These are phyloP conservation scores for Ogataea corticis DNA, from an alignment of 805 yeast genomes.

Conservation along the genomic window DNA sequence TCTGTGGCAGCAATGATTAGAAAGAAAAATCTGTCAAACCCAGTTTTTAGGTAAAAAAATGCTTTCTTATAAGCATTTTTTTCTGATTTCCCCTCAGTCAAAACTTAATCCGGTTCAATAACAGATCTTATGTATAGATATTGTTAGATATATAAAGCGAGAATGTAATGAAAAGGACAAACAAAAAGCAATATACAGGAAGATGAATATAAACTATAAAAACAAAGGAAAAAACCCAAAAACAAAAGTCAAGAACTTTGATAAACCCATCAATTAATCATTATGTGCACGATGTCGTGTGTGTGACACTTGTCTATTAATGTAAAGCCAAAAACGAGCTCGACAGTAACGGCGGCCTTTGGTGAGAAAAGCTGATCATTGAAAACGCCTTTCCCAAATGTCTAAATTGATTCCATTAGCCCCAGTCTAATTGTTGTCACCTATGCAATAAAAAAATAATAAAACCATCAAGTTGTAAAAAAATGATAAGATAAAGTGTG, in stretches of 20 bases:
- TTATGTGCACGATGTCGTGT: conserved; percentile 17
- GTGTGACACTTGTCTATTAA: conserved; percentile 20
- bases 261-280: conserved; percentile 18
- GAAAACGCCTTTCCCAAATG: too few species aligned
- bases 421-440: conserved; percentile 13
- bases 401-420: conserved; percentile 2
- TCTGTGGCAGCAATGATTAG: too few species aligned
- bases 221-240: conserved; percentile 14
- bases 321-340: conserved; percentile 14
- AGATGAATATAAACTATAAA: conserved; percentile 16
- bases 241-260: conserved; percentile 12
- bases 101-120: not conserved
- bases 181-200: conserved; percentile 23
- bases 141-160: not conserved
- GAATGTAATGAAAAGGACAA: conserved; percentile 1
- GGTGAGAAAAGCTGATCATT: too few species aligned
- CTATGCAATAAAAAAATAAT: conserved; percentile 13
- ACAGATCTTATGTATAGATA: not conserved
- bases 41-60: too few species aligned
- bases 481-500: conserved; percentile 3
- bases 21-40: too few species aligned
- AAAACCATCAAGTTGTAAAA: conserved; percentile 9
- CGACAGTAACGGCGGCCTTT: not conserved
- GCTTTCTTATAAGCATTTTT: too few species aligned
- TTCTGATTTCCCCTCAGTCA: not conserved